Evolutionary conservation across 257 asterid species (phyloP).

Genomic region (Solanum chaucha): DNA sequence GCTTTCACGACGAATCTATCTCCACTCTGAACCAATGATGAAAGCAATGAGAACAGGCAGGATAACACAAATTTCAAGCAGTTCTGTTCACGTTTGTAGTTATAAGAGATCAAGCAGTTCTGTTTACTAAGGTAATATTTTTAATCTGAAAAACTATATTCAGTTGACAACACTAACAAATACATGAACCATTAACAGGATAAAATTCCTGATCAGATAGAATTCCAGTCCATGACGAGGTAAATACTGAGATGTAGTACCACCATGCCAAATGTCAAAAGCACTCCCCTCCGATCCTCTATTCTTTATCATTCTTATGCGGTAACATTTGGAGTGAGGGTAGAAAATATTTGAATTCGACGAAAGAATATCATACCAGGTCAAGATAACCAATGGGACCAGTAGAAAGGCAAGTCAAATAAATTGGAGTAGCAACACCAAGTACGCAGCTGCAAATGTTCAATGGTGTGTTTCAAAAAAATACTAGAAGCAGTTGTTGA

Average conservation of each 20-base stretch:
- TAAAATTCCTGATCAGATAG: neutral
- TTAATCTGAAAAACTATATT: neutral
- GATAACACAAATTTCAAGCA: neutral
- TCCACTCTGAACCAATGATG: conserved; percentile 54
- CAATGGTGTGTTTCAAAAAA: neutral
- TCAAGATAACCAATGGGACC: neutral
- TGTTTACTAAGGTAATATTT: neutral
- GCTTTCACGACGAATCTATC: conserved; percentile 73
- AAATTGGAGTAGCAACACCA: neutral
- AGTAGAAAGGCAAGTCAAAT: neutral
- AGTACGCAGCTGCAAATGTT: neutral
- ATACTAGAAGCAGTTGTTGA: neutral
- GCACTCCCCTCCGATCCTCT: neutral
- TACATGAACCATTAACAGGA: neutral
- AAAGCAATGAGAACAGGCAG: neutral
- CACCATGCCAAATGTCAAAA: neutral
- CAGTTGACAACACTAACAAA: neutral
- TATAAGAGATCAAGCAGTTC: neutral
- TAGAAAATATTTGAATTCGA: neutral
- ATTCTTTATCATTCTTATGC: neutral
- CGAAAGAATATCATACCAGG: neutral
- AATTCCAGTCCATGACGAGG: neutral
- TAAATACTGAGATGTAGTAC: neutral
- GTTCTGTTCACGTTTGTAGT: neutral
- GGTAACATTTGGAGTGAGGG: neutral